phyloP scores from a whole-genome alignment of 2,329 filamentous ascomycete species.

The Atkinsonella hypoxylon region DNA sequence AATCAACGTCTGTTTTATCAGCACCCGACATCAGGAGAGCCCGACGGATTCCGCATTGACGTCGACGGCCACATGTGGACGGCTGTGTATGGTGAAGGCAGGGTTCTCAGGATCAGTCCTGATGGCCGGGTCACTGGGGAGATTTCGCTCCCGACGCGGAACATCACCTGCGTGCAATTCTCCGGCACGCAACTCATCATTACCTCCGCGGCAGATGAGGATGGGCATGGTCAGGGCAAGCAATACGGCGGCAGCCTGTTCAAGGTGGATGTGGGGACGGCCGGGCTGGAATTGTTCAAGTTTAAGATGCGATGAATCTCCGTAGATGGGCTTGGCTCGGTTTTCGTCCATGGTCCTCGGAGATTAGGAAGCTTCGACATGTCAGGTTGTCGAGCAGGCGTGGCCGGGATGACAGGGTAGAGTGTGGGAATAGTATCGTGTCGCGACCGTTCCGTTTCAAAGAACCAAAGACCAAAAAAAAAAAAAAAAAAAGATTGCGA shows the following conservation, averaged over 20 bases:
- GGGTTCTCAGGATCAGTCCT: slow-evolving; percentile 63
- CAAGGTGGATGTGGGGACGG: slow-evolving; percentile 62
- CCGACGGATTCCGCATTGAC: slow-evolving; percentile 80
- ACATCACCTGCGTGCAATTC: slow-evolving; percentile 73
- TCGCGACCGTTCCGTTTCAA: too few species aligned
- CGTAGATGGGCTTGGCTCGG: too few species aligned
- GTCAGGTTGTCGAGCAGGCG: too few species aligned
- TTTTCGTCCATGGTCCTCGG: too few species aligned
- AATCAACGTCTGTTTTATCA: slow-evolving; percentile 64
- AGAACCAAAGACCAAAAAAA: too few species aligned
- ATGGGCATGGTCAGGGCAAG: slow-evolving; percentile 47
- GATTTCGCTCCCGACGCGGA: slow-evolving; percentile 63
- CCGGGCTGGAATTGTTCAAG: slow-evolving; percentile 50
- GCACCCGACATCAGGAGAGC: slow-evolving; percentile 52
- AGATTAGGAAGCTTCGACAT: too few species aligned
- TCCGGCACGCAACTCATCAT: slow-evolving; percentile 65
- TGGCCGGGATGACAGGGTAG: too few species aligned
- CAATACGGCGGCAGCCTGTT: slow-evolving; percentile 61
- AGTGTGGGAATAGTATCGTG: too few species aligned
- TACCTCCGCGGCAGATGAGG: slow-evolving; percentile 61
- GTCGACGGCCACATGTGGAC: slow-evolving; percentile 80
- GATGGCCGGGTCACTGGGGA: slow-evolving; percentile 61
- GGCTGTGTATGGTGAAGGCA: slow-evolving; percentile 67
- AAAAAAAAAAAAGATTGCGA: too few species aligned
- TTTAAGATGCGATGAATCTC: slow-evolving; percentile 39